Base-by-base conservation (phyloP, 2,329 filamentous ascomycete genomes). In the Tolypocladium sp. region DNA sequence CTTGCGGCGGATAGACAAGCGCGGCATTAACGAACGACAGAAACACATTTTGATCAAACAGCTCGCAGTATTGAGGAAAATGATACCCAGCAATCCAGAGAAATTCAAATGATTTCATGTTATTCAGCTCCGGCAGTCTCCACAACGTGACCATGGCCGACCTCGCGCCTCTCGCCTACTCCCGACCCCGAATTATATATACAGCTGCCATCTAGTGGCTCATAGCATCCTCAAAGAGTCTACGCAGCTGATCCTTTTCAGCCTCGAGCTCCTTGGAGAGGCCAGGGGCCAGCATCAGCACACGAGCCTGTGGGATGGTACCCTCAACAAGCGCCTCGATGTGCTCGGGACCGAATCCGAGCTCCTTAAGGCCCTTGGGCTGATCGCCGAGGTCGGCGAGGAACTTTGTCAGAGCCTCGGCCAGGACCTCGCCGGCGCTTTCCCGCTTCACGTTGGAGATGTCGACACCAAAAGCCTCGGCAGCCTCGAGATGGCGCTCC, bases 391-490 rank as follows among this genome's bases (percentile, higher is more conserved):
- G 76, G 33, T 87, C 84, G 15, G 87, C 83, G 49, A 99, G 76
- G 74, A 99, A 99, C 63, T 87, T 82, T 25, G 86, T 80, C 30
- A 99, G 73, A 0, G 93, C 93, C 62, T 97, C 92, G 2, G 86
- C 85, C 1, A 99, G 78, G 0, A 97, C 88, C 70, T 93, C 91
- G 8, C 94, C 95, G 0, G 94, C 94, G 61, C 87, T 92, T 74
- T 96, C 93, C 57, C 83, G 84, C 79, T 95, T 96, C 22, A 95
- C 91, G 57, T 92, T 89, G 51, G 84, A 88, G 56, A 95, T 85
- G 68, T 99, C 94, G 1, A 95, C 89, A 2, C 93, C 94, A 65
- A 99, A 97, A 0, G 83, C 86, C 72, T 96, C 92, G 0, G 94
- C 93, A 0, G 93, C 94, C 5, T 87, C 85, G 41, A 99, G 77